Evolutionary conservation across 345 rosid genomes (phyloP), one percentile per base, ranked within the genome.

Genomic region (Chamaenerion angustifolium): DNA sequence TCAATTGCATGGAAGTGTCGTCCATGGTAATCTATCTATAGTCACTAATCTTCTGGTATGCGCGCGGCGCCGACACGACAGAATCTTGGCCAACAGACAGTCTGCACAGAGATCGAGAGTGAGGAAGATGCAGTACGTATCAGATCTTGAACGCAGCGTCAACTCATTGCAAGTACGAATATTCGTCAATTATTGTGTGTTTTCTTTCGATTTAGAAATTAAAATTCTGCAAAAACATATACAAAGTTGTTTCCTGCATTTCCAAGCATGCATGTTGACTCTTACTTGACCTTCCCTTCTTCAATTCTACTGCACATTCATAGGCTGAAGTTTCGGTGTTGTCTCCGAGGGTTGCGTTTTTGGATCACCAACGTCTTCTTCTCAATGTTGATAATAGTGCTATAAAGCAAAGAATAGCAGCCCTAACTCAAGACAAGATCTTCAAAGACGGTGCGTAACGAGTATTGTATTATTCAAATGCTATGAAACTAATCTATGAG

Each of bases 61-160:
- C n/a, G n/a, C n/a, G 10, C 12, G 56, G 12, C 23, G 8, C 6
- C 4, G 43, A 51, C 49, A 52, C 58, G 23, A 6, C 48, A 86
- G 95, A 67, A 87, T 87, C 53, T 66, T 87, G 71, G 96, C 94
- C 43, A 87, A 87, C 61, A 71, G 96, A 52, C 96, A 87, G 64
- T 87, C 96, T 15, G 94, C 96, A 25, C 96, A 87, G 43, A 79
- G 94, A 65, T 87, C 96, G 62, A 70, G 96, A 55, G 96, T 83
- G 60, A 73, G 87, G 66, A 87, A 87, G 68, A 70, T 87, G 17
- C 89, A 83, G 59, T 83, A 87, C 72, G 83, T 87, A 52, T 83
- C 89, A 18, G 94, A 83, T 63, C 94, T 87, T n/a, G 94, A 87
- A 70, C 96, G 94, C 3, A 79, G 83, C 61, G 85, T 87, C 35